These are phyloP conservation scores for Starmerella apicola DNA, from an alignment of 805 yeast species.

Conservation along the genomic window DNA sequence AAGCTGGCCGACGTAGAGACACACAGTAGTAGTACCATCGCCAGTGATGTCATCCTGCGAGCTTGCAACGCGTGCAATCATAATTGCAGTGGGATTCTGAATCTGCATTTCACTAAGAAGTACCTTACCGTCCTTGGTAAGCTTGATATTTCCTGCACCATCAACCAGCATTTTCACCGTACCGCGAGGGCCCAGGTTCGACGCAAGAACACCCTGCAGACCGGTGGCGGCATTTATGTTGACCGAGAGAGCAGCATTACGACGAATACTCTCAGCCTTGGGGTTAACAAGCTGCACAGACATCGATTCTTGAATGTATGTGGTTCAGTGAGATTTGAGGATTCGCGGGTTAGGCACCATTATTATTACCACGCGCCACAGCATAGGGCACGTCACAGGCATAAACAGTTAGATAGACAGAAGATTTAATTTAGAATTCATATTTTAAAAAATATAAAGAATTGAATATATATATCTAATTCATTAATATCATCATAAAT, in stretches of 20 bases:
- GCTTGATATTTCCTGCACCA: slow-evolving; percentile 89
- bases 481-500: too few species aligned
- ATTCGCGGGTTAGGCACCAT: background rate
- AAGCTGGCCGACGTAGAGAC: slow-evolving; percentile 84
- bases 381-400: too few species aligned
- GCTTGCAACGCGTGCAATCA: slow-evolving; percentile 90
- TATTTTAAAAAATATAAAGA: background rate
- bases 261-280: slow-evolving; percentile 91
- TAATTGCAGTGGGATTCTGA: slow-evolving; percentile 77
- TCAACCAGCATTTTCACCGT: slow-evolving; percentile 93
- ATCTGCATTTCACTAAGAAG: slow-evolving; percentile 92
- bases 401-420: too few species aligned
- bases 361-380: too few species aligned
- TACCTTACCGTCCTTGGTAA: slow-evolving; percentile 95
- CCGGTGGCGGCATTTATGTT: slow-evolving; percentile 96
- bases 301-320: too few species aligned
- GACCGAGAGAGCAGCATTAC: slow-evolving; percentile 90
- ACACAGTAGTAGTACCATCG: slow-evolving; percentile 96
- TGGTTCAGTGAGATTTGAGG: background rate
- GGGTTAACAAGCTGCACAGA: slow-evolving; percentile 79
- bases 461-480: too few species aligned
- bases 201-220: slow-evolving; percentile 77
- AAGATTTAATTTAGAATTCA: too few species aligned
- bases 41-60: slow-evolving; percentile 99
- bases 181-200: slow-evolving; percentile 94